Percentiles rank a stretch among this genome's conserved stretches.
These are phyloP conservation scores for Xylaria sp. DNA, from an alignment of 2,329 filamentous ascomycete species.

Conservation along the genomic window DNA sequence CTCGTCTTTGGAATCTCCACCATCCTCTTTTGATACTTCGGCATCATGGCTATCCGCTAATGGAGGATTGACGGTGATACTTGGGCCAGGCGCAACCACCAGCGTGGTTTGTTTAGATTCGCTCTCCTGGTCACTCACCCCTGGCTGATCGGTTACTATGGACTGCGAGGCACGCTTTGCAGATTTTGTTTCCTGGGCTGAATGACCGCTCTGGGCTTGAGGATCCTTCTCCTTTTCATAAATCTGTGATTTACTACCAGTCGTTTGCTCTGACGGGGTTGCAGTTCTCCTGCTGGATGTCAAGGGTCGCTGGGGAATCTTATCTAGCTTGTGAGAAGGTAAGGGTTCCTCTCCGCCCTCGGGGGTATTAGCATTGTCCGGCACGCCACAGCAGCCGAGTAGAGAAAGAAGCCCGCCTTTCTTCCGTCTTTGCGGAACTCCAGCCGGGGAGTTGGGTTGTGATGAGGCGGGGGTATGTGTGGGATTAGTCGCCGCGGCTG, in stretches of 20 bases:
- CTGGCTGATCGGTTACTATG: slow-evolving; percentile 59
- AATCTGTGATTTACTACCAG: slow-evolving; percentile 54
- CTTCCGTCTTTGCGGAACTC: slow-evolving; percentile 59
- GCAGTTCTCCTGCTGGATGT: slow-evolving; percentile 65
- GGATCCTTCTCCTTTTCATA: slow-evolving; percentile 61
- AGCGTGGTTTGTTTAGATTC: slow-evolving; percentile 60
- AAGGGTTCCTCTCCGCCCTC: slow-evolving; percentile 65
- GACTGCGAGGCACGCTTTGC: slow-evolving; percentile 59
- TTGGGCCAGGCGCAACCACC: slow-evolving; percentile 50
- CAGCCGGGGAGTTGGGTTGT: slow-evolving; percentile 62
- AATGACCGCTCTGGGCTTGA: slow-evolving; percentile 44
- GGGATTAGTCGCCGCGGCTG: slow-evolving; percentile 63
- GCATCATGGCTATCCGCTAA: slow-evolving; percentile 49
- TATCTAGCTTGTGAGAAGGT: slow-evolving; percentile 65
- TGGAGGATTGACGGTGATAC: slow-evolving; percentile 56
- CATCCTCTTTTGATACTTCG: slow-evolving; percentile 48
- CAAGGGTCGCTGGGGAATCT: slow-evolving; percentile 63
- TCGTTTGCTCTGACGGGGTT: slow-evolving; percentile 62
- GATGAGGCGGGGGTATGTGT: slow-evolving; percentile 61
- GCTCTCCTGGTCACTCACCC: slow-evolving; percentile 54
- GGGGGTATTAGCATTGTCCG: slow-evolving; percentile 66
- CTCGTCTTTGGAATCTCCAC: slow-evolving; percentile 55
- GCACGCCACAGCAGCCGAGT: slow-evolving; percentile 73
- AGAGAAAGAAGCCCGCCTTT: slow-evolving; percentile 69
- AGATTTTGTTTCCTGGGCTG: slow-evolving; percentile 51